Evolutionary conservation across 2,329 filamentous ascomycete genomes (phyloP).

Genomic region (Ophiocordyceps camponoti-saundersi): DNA sequence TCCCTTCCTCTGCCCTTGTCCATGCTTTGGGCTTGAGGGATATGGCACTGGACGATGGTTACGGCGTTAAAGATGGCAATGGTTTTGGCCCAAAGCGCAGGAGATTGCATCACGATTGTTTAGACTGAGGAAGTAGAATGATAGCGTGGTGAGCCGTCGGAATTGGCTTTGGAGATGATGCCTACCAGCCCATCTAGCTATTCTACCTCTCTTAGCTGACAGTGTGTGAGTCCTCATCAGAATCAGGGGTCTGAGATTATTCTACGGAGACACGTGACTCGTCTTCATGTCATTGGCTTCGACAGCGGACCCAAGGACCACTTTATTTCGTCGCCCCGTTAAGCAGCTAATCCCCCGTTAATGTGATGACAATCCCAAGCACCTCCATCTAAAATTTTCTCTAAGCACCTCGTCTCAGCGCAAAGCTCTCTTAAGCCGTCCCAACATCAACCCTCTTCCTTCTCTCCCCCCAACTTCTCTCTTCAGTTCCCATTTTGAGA

Average conservation of each 20-base stretch:
- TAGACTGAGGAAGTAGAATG: neutral
- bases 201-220: no score
- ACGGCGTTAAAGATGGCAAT: conserved; percentile 3
- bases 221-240: no score
- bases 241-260: no score
- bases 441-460: neutral
- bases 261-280: no score
- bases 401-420: neutral
- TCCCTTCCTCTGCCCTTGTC: neutral
- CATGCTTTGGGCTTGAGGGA: neutral
- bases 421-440: neutral
- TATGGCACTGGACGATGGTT: conserved; percentile 1
- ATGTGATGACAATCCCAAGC: no score
- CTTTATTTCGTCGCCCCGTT: no score
- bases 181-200: neutral
- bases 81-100: conserved; percentile 1
- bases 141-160: neutral
- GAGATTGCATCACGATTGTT: conserved; percentile 4
- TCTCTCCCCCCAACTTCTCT: neutral
- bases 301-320: no score
- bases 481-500: neutral
- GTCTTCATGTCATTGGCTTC: no score
- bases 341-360: no score
- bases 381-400: no score
- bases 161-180: no score